Conservation (phyloP, 2,329 filamentous ascomycete species). For the Lecanicillium sp. region DNA sequence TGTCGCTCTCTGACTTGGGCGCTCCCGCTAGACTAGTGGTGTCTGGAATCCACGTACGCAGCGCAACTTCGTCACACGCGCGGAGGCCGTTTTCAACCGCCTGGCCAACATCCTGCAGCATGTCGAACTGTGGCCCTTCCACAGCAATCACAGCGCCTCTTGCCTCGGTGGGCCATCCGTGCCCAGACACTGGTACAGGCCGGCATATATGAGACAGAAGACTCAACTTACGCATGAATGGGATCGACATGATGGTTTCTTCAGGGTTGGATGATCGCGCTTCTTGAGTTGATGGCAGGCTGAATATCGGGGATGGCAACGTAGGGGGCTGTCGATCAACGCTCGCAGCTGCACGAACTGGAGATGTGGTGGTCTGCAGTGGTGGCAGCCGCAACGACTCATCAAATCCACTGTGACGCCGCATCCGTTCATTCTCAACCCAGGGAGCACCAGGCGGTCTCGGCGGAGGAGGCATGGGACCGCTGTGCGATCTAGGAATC, state of each 20-base stretch:
- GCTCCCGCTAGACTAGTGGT: constrained; percentile 10
- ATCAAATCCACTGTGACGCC: constrained; percentile 41
- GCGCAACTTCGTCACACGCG: constrained; percentile 28
- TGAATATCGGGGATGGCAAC: constrained; percentile 19
- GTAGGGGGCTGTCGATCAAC: constrained; percentile 18
- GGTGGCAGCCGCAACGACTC: constrained; percentile 47
- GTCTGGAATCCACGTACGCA: constrained; percentile 37
- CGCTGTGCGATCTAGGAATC: constrained; percentile 23
- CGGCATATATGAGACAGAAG: constrained; percentile 70
- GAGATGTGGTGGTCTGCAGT: constrained; percentile 36
- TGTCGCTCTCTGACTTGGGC: constrained; percentile 15
- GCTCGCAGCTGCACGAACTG: constrained; percentile 15
- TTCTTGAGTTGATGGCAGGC: constrained; percentile 16
- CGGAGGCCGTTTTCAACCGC: constrained; percentile 57
- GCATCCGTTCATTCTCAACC: constrained; percentile 20
- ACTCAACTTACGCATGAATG: constrained; percentile 67
- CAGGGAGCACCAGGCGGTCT: constrained; percentile 28
- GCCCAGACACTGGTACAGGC: constrained; percentile 40
- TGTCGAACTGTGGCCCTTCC: constrained; percentile 58
- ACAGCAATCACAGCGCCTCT: constrained; percentile 78
- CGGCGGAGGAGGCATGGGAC: constrained; percentile 47
- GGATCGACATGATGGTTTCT: constrained; percentile 67
- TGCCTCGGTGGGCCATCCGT: constrained; percentile 26
- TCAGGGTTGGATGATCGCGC: constrained; percentile 43
- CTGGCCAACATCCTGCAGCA: constrained; percentile 48